Conservation (phyloP, 2,329 filamentous ascomycete genomes). For the Aureobasidium zeae region DNA sequence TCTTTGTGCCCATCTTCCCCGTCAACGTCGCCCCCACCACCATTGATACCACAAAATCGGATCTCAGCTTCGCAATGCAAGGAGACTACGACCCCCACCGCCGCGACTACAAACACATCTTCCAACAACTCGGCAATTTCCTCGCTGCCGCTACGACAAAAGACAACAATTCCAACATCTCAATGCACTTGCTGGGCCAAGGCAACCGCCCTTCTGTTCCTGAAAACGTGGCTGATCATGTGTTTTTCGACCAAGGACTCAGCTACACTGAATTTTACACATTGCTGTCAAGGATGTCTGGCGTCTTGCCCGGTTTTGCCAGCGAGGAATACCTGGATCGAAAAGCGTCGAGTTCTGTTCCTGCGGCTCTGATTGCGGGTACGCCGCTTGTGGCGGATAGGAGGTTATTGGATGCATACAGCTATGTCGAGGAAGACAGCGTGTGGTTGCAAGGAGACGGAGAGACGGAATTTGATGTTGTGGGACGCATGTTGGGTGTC, state of each 20-base stretch:
- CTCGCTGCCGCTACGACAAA: conserved; percentile 11
- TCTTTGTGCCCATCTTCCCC: conserved; percentile 25
- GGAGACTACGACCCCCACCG: conserved; percentile 24
- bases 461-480: conserved; percentile 25
- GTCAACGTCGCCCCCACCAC: conserved; percentile 18
- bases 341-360: conserved; percentile 24
- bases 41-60: background rate
- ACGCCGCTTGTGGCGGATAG: conserved; percentile 22
- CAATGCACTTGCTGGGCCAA: conserved; percentile 13
- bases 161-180: background rate
- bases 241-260: conserved; percentile 23
- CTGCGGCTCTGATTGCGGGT: conserved; percentile 25
- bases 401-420: conserved; percentile 23
- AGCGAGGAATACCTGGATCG: conserved; percentile 22
- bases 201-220: conserved; percentile 21
- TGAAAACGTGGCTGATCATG: conserved; percentile 19
- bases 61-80: conserved; percentile 24
- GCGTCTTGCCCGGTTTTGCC: conserved; percentile 25
- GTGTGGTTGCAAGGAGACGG: conserved; percentile 23
- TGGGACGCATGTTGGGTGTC: conserved; percentile 22
- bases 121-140: conserved; percentile 21
- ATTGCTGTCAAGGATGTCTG: conserved; percentile 23
- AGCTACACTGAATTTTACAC: conserved; percentile 25
- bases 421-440: conserved; percentile 22
- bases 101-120: conserved; percentile 24